Evolutionary conservation across 352 stramenopile genomes (phyloP).

Genomic region (Phytophthora ramorum): DNA sequence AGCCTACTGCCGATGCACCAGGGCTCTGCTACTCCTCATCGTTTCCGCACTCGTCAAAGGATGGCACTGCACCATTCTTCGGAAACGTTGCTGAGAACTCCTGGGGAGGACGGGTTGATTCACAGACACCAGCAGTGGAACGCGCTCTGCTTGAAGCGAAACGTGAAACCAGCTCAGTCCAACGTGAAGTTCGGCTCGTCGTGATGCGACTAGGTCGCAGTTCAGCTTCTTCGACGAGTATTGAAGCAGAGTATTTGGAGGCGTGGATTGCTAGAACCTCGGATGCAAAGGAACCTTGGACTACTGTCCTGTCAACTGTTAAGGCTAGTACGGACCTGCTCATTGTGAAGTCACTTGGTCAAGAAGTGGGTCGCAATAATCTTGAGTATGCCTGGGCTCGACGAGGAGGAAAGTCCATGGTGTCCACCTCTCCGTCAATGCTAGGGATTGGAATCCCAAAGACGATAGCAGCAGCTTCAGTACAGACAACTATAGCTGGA

Average conservation of each 20-base stretch:
- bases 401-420: conserved; percentile 8
- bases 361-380: conserved; percentile 8
- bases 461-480: conserved; percentile 21
- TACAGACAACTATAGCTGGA: conserved; percentile 30
- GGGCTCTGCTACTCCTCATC: conserved; percentile 47
- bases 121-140: conserved; percentile 11
- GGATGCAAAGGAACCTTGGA: conserved; percentile 6
- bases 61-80: conserved; percentile 17
- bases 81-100: conserved; percentile 3
- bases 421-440: background rate
- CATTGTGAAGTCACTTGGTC: conserved; percentile 23
- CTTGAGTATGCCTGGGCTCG: conserved; percentile 33
- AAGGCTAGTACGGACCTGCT: conserved; percentile 11
- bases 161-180: background rate
- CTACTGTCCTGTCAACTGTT: conserved; percentile 3
- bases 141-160: conserved; percentile 15
- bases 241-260: conserved; percentile 31
- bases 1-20: background rate
- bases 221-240: conserved; percentile 7
- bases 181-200: conserved; percentile 13
- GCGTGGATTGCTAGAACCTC: conserved; percentile 16
- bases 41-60: conserved; percentile 31
- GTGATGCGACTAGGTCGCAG: conserved; percentile 18
- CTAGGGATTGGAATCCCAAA: conserved; percentile 10
- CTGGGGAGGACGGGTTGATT: background rate